Percentiles rank a stretch among this genome's conserved stretches.
These are phyloP conservation scores for Prunus davidiana DNA, from an alignment of 306 rosid species.

Conservation along the genomic window DNA sequence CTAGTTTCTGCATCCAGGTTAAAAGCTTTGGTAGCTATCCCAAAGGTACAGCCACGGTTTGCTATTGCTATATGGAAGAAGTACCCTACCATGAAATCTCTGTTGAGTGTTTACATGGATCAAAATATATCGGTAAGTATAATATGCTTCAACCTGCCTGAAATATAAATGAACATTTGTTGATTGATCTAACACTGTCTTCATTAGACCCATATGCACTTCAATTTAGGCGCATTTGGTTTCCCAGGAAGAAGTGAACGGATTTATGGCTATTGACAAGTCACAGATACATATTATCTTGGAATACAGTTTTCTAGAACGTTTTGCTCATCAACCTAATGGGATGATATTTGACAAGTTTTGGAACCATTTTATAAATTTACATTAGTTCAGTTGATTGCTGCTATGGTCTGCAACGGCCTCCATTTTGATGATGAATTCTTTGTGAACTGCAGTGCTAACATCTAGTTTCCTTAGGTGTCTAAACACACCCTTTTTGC, in stretches of 20 bases:
- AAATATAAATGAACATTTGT: background rate
- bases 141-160: slow-evolving; percentile 15
- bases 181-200: background rate
- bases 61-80: slow-evolving; percentile 88
- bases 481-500: background rate
- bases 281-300: background rate
- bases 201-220: background rate
- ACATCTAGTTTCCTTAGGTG: background rate
- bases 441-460: background rate
- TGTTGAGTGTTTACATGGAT: slow-evolving; percentile 80
- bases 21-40: slow-evolving; percentile 89
- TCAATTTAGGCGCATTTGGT: background rate
- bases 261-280: background rate
- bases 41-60: slow-evolving; percentile 93
- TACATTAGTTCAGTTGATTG: background rate
- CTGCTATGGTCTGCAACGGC: background rate
- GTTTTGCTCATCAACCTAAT: background rate
- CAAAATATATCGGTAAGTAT: slow-evolving; percentile 60
- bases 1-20: slow-evolving; percentile 53
- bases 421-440: background rate
- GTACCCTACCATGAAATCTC: slow-evolving; percentile 87
- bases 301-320: background rate
- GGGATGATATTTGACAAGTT: background rate
- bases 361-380: background rate
- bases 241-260: background rate